Conservation (phyloP, 768 basidiomycete genomes). For the Boletus coccyginus region DNA sequence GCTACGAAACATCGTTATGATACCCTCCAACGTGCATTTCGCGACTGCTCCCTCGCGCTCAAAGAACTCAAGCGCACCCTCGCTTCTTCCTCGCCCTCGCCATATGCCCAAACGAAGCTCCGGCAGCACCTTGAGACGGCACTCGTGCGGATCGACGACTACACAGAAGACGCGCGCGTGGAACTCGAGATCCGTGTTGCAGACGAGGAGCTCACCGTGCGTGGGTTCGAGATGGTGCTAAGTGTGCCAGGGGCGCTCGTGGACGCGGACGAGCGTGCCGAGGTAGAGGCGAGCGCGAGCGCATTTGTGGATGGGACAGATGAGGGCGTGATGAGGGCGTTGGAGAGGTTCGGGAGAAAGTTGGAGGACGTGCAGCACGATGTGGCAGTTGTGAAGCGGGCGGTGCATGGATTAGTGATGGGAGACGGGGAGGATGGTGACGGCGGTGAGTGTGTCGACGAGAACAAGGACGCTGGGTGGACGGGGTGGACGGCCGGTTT, state of each 20-base stretch:
- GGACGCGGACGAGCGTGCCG: slow-evolving; percentile 24
- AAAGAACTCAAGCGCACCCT: slow-evolving; percentile 47
- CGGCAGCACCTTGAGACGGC: slow-evolving; percentile 44
- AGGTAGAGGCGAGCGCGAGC: slow-evolving; percentile 49
- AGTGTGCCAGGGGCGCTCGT: slow-evolving; percentile 49
- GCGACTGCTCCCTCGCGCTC: slow-evolving; percentile 67
- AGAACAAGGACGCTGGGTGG: slow-evolving; percentile 15
- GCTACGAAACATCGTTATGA: slow-evolving; percentile 57
- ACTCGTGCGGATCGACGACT: slow-evolving; percentile 65
- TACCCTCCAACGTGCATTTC: slow-evolving; percentile 57
- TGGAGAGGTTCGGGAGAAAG: slow-evolving; percentile 52
- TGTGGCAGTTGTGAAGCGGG: slow-evolving; percentile 63
- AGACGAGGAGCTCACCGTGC: slow-evolving; percentile 64
- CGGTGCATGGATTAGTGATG: slow-evolving; percentile 43
- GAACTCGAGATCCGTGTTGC: slow-evolving; percentile 78
- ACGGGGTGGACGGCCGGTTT: slow-evolving; percentile 61
- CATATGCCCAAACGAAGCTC: not conserved
- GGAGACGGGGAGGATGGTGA: not conserved
- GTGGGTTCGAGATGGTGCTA: slow-evolving; percentile 70
- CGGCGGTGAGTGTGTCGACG: not conserved
- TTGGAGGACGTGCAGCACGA: slow-evolving; percentile 75
- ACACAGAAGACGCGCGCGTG: slow-evolving; percentile 75
- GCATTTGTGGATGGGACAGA: slow-evolving; percentile 32
- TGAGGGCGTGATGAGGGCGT: slow-evolving; percentile 34
- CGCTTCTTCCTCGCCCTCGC: slow-evolving; percentile 4